phyloP scores from a whole-genome alignment of 345 rosid species.

The Salix exigua region DNA sequence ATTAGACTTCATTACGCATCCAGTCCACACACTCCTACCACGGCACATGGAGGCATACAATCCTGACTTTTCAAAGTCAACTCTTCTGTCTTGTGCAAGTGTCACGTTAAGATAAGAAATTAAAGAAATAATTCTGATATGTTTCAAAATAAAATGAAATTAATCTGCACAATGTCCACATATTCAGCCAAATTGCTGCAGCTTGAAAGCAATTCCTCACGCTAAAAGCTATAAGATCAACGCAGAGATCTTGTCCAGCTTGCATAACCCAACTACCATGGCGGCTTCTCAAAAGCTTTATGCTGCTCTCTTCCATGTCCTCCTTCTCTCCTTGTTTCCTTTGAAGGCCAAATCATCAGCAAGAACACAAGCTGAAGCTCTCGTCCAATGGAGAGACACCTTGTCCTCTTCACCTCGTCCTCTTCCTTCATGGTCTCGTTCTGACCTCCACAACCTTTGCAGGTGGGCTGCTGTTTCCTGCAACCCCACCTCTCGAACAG shows the following conservation, averaged over 20 bases:
- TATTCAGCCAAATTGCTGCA: background rate
- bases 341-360: conserved; percentile 32
- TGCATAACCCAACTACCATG: conserved; percentile 15
- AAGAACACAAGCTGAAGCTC: conserved; percentile 56
- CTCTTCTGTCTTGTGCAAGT: too few relatives aligned
- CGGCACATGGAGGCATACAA: too few relatives aligned
- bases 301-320: conserved; percentile 17
- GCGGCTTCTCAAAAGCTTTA: background rate
- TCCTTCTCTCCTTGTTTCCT: conserved; percentile 31
- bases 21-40: too few relatives aligned
- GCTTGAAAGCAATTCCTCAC: background rate
- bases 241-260: background rate
- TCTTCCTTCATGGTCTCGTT: conserved; percentile 51
- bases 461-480: conserved; percentile 57
- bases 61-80: too few relatives aligned
- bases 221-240: background rate
- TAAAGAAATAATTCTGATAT: too few relatives aligned
- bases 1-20: too few relatives aligned
- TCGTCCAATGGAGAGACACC: conserved; percentile 51
- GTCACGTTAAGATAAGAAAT: too few relatives aligned
- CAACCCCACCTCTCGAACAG: conserved; percentile 15
- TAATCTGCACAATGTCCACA: too few relatives aligned
- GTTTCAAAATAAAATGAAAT: too few relatives aligned
- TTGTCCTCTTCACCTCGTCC: conserved; percentile 26
- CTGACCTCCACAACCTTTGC: conserved; percentile 51